Base-by-base conservation (phyloP, 2,329 filamentous ascomycete genomes). In the Sporothrix luriei region DNA sequence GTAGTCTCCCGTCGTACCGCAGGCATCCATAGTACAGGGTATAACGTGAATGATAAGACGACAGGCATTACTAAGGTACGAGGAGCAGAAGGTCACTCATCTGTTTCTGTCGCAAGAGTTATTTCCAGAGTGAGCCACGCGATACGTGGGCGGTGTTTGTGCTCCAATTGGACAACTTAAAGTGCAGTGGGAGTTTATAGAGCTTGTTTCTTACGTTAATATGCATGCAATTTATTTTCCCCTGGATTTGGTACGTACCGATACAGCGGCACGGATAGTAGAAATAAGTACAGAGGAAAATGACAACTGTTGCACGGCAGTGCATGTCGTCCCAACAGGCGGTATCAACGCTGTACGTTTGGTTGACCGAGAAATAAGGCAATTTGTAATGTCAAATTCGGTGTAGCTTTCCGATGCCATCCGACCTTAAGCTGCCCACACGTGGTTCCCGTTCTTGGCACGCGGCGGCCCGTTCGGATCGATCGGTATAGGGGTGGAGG, bases 301-400 rank as follows among this genome's bases (percentile, higher is more conserved):
- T n/a, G n/a, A n/a, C n/a, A n/a, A n/a, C n/a, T n/a, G n/a, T n/a
- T n/a, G n/a, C n/a, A n/a, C n/a, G n/a, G n/a, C n/a, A n/a, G n/a
- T n/a, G n/a, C n/a, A n/a, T n/a, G n/a, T 29, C 29, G 3, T 61
- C 57, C 57, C 57, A 61, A 61, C 57, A 61, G 38, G 38, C 21
- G 57, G 38, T n/a, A 26, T 46, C 38, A 38, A 24, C 57, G 33
- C 33, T 55, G 19, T 55, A 14, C 54, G 9, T 3, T 13, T 57
- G 29, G 29, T 7, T 40, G 29, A 40, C 19, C 29, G 54, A 38
- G 6, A 14, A 13, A 26, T 3, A 52, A 51, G 49, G 49, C 10
- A 7, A 46, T 46, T 1, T 1, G 4, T 14, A 11, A 33, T 7
- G 9, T 7, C 33, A 7, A 33, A n/a, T 65, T 13, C 38, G 38